Base-by-base conservation (phyloP, 2,329 filamentous ascomycete genomes). In the Ceratocystis papillata region DNA sequence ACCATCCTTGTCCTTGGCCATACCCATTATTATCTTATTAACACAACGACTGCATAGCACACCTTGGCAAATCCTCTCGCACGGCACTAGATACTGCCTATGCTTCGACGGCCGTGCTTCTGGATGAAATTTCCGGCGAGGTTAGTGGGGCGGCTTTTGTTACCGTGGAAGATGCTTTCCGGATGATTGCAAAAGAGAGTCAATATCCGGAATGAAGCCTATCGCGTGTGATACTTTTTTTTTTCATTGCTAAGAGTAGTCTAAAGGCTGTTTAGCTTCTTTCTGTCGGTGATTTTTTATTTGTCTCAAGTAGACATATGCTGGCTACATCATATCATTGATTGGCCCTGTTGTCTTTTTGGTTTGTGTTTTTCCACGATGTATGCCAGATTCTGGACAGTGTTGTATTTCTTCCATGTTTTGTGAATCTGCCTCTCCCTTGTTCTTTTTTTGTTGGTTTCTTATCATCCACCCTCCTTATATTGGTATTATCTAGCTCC, bases 121-220 rank as follows among this genome's bases (percentile, higher is more conserved):
- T 97, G n/a, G 87, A 91, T 67, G 88, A 93, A 66, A 80, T 96
- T 15, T 83, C 88, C 60, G 83, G 88, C 71, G 87, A 89, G 50
- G 91, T 92, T 67, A 88, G 90, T 41, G 81, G 88, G 10, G 91
- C 89, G 46, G 87, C 90, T 37, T 92, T 97, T 74, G 82, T 96
- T 71, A 22, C 63, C 12, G 63, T 65, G 15, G 41, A 65, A 30
- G 63, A 65, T 15, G 50, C 37, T 22, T 25, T 65, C 10, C 30
- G 41, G 12, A 45, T 45, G 53, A 33, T 46, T 22, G 12, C 48
- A 44, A 59, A 65, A 53, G 20, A 57, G n/a, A 60, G 12, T 28
- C 48, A 53, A 25, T 15, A 6, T 22, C 10, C 20, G 48, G 48
- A n/a, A n/a, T 48, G n/a, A n/a, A n/a, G 15, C 17, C 17, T 22